Evolutionary conservation across 305 asterid genomes (phyloP).

Genomic region (Solanum hybrid): DNA sequence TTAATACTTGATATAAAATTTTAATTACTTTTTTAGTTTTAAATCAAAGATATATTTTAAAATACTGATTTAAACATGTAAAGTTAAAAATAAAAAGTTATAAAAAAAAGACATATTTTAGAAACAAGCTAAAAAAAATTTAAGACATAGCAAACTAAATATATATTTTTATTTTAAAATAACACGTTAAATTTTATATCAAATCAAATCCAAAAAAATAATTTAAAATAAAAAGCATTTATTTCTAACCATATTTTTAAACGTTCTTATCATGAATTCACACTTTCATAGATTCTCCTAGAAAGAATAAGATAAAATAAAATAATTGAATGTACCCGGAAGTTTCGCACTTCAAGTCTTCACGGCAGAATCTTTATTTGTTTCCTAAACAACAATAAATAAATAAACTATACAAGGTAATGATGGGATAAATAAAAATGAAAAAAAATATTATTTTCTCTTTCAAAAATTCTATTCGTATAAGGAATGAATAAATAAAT

Average conservation of each 20-base stretch:
- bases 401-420: background rate
- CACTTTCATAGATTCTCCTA: background rate
- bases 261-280: background rate
- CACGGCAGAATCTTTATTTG: background rate
- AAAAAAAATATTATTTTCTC: background rate
- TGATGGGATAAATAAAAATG: background rate
- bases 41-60: no score
- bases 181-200: background rate
- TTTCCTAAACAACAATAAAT: background rate
- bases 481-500: background rate
- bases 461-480: background rate
- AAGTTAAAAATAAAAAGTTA: background rate
- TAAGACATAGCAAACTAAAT: background rate
- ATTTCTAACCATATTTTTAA: background rate
- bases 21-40: no score
- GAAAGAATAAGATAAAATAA: background rate
- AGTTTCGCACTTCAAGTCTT: background rate
- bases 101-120: no score
- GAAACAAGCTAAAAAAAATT: no score
- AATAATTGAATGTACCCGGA: background rate
- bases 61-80: background rate
- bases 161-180: background rate
- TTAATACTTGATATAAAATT: no score
- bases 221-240: no score
- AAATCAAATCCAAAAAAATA: no score